Base-by-base conservation (phyloP, 192 early-diverging fungal species). In the Spinellus fusiger region DNA sequence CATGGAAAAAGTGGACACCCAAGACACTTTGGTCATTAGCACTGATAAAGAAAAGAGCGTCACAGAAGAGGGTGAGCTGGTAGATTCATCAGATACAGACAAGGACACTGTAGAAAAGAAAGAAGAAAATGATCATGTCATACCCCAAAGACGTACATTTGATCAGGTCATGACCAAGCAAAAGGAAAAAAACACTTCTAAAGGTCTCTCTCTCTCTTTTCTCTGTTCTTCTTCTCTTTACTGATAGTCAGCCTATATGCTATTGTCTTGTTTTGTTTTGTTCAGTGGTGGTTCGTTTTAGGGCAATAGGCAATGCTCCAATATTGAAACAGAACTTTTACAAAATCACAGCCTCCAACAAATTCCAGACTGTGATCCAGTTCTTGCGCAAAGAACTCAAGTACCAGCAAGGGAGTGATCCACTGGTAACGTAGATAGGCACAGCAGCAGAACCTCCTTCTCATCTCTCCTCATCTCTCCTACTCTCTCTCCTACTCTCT, bases 291-390 rank as follows among this genome's bases (percentile, higher is more conserved):
- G 89, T 94, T 6, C 81, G 84, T 12, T 91, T 96, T 61, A 58
- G 79, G 56, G 83, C 90, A 1, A 91, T 92, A 13, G 94, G 94
- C 8, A 91, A 88, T 73, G 94, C 90, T 0, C 92, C 92, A 0
- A 94, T 96, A 54, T 68, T 96, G 16, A 96, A 93, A 66, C 86
- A 93, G 66, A 86, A 76, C 20, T 76, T 89, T 26, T 96, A 84
- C 76, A 93, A 89, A 68, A 93, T 96, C 26, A 87, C 86, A 4
- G 82, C 89, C 2, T 82, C 88, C 12, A 87, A 91, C 53, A 82
- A 88, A 57, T 93, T 96, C 61, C 82, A 91, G 62, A 82, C 88
- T 12, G 88, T 96, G 3, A 93, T 92, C 25, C 68, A 82, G 53
- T 96, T 96, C 59, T 66, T 96, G 52, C 78, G 90, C 16, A 89